Conservation (phyloP, 257 asterid genomes). For the Petrea volubilis region DNA sequence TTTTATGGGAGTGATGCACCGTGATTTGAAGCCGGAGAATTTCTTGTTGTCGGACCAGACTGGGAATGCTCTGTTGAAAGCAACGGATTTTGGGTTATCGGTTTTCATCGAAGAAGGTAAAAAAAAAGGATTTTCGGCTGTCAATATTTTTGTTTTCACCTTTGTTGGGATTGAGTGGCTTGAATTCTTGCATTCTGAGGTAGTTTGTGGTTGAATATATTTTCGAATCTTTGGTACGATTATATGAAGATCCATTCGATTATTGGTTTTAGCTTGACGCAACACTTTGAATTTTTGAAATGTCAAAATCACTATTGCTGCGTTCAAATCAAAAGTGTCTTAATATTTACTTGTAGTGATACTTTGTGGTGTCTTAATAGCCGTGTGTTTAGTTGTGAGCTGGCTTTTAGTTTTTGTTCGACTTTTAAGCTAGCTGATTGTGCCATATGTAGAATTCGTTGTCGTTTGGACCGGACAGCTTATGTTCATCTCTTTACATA, state of each 20-base stretch:
- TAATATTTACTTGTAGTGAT: too few relatives aligned
- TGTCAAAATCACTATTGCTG: too few relatives aligned
- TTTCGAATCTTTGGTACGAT: not conserved
- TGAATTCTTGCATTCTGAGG: not conserved
- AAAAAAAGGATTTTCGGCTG: not conserved
- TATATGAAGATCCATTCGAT: not conserved
- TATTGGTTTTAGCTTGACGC: not conserved
- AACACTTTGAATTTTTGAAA: not conserved
- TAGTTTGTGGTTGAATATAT: not conserved
- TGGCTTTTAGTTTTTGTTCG: not conserved
- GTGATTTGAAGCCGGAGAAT: constrained; percentile 86
- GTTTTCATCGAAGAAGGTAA: constrained; percentile 85
- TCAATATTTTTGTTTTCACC: not conserved
- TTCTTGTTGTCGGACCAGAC: constrained; percentile 67
- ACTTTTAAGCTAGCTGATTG: not conserved
- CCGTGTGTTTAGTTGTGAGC: not conserved
- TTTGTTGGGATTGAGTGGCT: not conserved
- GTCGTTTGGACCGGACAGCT: not conserved
- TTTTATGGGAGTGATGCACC: constrained; percentile 84
- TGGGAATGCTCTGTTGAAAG: constrained; percentile 59
- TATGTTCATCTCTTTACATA: not conserved
- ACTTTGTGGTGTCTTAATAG: too few relatives aligned
- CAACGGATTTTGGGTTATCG: constrained; percentile 79
- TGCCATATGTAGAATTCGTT: not conserved
- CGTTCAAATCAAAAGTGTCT: too few relatives aligned